Percentiles rank a stretch among this genome's conserved stretches.
These are phyloP conservation scores for Ascochyta lentis DNA, from an alignment of 2,329 filamentous ascomycete genomes.

Conservation along the genomic window DNA sequence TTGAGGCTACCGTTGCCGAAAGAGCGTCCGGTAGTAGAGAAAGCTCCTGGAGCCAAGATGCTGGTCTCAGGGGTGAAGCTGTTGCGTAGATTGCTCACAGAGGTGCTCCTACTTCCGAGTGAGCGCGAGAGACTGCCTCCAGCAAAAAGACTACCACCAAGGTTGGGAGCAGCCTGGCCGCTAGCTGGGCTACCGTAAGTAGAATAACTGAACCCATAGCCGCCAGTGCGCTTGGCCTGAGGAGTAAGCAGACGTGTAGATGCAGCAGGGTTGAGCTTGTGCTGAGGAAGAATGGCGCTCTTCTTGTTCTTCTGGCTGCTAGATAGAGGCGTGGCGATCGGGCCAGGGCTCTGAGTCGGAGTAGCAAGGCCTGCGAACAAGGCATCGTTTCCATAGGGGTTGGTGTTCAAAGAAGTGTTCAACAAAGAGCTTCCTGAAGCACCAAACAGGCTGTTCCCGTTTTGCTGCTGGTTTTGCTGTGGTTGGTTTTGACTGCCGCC, in stretches of 20 bases:
- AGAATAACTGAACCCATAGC: slow-evolving; percentile 92
- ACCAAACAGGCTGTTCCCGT: slow-evolving; percentile 61
- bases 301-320: slow-evolving; percentile 78
- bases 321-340: slow-evolving; percentile 87
- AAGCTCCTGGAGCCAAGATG: slow-evolving; percentile 83
- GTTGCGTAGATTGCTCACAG: slow-evolving; percentile 82
- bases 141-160: slow-evolving; percentile 58
- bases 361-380: slow-evolving; percentile 78
- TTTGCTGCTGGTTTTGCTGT: slow-evolving; percentile 49
- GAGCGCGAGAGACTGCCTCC: slow-evolving; percentile 71
- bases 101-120: slow-evolving; percentile 81
- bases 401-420: slow-evolving; percentile 67
- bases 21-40: slow-evolving; percentile 66
- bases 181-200: slow-evolving; percentile 84
- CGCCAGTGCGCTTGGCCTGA: slow-evolving; percentile 69
- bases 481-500: slow-evolving; percentile 51
- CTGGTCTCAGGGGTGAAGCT: slow-evolving; percentile 84
- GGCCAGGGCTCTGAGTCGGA: slow-evolving; percentile 77
- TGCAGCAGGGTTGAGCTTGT: slow-evolving; percentile 83
- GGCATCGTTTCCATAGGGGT: slow-evolving; percentile 87
- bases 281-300: slow-evolving; percentile 80
- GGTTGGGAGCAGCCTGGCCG: slow-evolving; percentile 66
- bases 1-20: slow-evolving; percentile 69
- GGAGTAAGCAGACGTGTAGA: slow-evolving; percentile 82
- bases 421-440: slow-evolving; percentile 56